A percentile compares a stretch with the other conserved stretches of the same genome.
Conservation (phyloP, 257 asterid species). For the Ehretia macrophylla region DNA sequence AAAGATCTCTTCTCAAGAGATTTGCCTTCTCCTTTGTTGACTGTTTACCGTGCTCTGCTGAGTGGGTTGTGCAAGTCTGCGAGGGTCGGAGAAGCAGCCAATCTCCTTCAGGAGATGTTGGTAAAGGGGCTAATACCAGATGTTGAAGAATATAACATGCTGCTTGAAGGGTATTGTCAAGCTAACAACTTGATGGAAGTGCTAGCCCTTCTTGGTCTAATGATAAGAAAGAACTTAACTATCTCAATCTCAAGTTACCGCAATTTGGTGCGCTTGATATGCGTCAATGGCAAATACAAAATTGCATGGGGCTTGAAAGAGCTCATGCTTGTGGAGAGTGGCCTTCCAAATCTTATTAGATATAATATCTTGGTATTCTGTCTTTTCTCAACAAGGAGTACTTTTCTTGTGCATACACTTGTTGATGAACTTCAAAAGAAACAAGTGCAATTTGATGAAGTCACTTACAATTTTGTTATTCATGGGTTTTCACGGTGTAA, state of each 20-base stretch:
- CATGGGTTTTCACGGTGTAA: slow-evolving; percentile 43
- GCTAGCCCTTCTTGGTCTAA: slow-evolving; percentile 40
- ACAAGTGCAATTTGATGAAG: slow-evolving; percentile 46
- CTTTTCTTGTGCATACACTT: slow-evolving; percentile 27
- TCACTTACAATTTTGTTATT: slow-evolving; percentile 46
- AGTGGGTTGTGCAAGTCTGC: slow-evolving; percentile 44
- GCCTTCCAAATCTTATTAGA: slow-evolving; percentile 35
- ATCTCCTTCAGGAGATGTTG: slow-evolving; percentile 37
- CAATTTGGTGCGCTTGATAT: slow-evolving; percentile 35
- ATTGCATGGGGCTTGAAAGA: slow-evolving; percentile 49
- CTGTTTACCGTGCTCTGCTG: slow-evolving; percentile 38
- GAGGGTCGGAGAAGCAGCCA: slow-evolving; percentile 42
- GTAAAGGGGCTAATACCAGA: slow-evolving; percentile 26
- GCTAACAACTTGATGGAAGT: slow-evolving; percentile 36
- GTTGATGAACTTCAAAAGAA: slow-evolving; percentile 31
- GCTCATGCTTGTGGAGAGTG: slow-evolving; percentile 35
- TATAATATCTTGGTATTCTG: slow-evolving; percentile 54
- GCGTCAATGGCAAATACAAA: slow-evolving; percentile 33
- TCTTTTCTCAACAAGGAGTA: slow-evolving; percentile 32
- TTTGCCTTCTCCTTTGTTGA: slow-evolving; percentile 31
- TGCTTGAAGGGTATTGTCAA: slow-evolving; percentile 44
- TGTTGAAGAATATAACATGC: slow-evolving; percentile 30
- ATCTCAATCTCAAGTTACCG: slow-evolving; percentile 54
- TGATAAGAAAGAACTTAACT: slow-evolving; percentile 44
- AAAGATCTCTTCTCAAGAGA: slow-evolving; percentile 38